Conservation (phyloP, 2,329 filamentous ascomycete genomes). For the Pezicula neosporulosa region DNA sequence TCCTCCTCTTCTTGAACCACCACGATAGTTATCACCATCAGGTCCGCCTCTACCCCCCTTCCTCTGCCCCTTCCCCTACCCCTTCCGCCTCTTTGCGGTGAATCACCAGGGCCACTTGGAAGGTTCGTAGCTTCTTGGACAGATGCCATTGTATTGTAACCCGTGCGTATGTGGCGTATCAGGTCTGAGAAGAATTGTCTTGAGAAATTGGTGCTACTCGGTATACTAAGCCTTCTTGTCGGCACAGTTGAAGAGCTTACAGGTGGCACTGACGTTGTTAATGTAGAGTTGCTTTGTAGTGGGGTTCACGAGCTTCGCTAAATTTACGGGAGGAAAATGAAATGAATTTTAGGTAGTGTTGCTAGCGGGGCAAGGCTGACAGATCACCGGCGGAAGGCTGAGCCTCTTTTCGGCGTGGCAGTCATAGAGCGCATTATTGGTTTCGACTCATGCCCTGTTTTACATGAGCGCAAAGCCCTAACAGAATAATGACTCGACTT, state of each 20-base stretch:
- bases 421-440: neutral
- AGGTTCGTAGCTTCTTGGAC: slow-evolving; percentile 4
- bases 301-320: neutral
- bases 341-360: neutral
- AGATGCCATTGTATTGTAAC: neutral
- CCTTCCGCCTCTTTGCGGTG: slow-evolving; percentile 31
- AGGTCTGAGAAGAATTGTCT: neutral
- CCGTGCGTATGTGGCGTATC: neutral
- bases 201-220: too few relatives aligned
- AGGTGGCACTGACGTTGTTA: too few relatives aligned
- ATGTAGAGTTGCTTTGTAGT: neutral
- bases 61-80: slow-evolving; percentile 34
- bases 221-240: too few relatives aligned
- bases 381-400: neutral
- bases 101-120: slow-evolving; percentile 26
- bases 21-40: slow-evolving; percentile 3
- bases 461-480: too few relatives aligned
- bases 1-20: slow-evolving; percentile 8
- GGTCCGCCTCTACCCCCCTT: slow-evolving; percentile 17
- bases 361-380: slow-evolving; percentile 2
- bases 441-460: neutral
- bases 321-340: neutral
- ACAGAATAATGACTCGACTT: too few relatives aligned
- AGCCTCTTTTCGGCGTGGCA: neutral
- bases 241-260: too few relatives aligned